Base-by-base conservation (phyloP, 768 basidiomycete species). In the Trametes coccinea region DNA sequence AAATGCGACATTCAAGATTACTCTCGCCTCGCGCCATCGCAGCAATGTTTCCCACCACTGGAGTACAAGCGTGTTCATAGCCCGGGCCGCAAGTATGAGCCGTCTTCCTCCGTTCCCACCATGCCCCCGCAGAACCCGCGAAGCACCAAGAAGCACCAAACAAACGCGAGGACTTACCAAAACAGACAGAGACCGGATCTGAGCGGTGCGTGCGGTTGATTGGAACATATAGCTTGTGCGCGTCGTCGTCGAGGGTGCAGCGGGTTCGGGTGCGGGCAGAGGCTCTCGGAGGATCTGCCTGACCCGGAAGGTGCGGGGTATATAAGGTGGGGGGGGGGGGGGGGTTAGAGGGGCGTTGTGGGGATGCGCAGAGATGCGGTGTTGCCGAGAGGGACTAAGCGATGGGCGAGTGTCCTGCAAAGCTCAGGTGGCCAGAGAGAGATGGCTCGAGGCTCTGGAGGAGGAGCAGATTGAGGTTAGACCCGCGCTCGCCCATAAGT, bases 181-280 rank as follows among this genome's bases (percentile, higher is more conserved):
- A n/a, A 47, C 43, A 54, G 58, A 33, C 40, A 64, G 58, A 47
- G 58, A 64, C 62, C 62, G 58, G 17, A 52, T 48, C 39, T 54
- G 54, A 51, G 58, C 54, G 34, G 53, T 55, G 48, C 62, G 58
- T 41, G 58, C 53, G 8, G 62, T 64, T 45, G 62, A 56, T 53
- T 64, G 62, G 49, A 64, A 64, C 62, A 64, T 64, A 53, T 44
- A 64, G 40, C 49, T 48, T 44, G 57, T 14, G 39, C 34, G 40
- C 10, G 48, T 47, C 40, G 51, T 40, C 50, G 58, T 8, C 45
- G 40, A 44, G 30, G 29, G 5, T 49, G 49, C 56, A 65, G 55
- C 31, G 33, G 27, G 40, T 54, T 13, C 13, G 34, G 52, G 39
- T 47, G 43, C 52, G 29, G 58, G 34, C 49, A 43, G 16, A 9